Conservation (phyloP, 345 rosid genomes). For the Pistacia integerrima region DNA sequence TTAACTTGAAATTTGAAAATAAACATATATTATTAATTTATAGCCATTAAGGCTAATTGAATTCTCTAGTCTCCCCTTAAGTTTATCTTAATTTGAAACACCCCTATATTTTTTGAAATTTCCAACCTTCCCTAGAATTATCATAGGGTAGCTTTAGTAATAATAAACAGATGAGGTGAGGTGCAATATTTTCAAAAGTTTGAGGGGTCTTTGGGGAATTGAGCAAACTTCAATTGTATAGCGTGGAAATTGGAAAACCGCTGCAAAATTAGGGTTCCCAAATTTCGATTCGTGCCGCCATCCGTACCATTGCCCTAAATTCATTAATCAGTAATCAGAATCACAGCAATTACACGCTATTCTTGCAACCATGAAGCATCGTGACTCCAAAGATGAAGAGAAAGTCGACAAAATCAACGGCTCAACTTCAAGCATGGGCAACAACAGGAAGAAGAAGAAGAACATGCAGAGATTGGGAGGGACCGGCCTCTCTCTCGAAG, state of each 20-base stretch:
- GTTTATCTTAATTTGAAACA: too few relatives aligned
- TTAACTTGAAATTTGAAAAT: too few relatives aligned
- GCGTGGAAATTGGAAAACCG: not conserved
- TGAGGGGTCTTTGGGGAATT: too few relatives aligned
- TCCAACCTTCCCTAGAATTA: too few relatives aligned
- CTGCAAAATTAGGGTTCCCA: constrained; percentile 19
- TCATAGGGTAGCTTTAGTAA: too few relatives aligned
- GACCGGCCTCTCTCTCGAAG: constrained; percentile 78
- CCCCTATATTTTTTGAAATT: too few relatives aligned
- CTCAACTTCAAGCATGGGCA: constrained; percentile 19
- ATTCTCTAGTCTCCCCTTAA: too few relatives aligned
- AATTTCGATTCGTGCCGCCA: not conserved
- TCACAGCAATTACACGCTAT: not conserved
- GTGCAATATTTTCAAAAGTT: too few relatives aligned
- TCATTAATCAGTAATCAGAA: not conserved
- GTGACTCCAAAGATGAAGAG: constrained; percentile 9
- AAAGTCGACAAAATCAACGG: constrained; percentile 13
- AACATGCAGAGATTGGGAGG: constrained; percentile 81
- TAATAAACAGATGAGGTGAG: too few relatives aligned
- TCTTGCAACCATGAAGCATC: constrained; percentile 40
- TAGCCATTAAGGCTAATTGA: too few relatives aligned
- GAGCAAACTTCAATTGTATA: too few relatives aligned
- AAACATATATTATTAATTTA: too few relatives aligned
- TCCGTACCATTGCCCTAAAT: not conserved
- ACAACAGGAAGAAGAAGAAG: constrained; percentile 39